Conservation (phyloP, 441 rosid genomes). For the Populus hybrid region DNA sequence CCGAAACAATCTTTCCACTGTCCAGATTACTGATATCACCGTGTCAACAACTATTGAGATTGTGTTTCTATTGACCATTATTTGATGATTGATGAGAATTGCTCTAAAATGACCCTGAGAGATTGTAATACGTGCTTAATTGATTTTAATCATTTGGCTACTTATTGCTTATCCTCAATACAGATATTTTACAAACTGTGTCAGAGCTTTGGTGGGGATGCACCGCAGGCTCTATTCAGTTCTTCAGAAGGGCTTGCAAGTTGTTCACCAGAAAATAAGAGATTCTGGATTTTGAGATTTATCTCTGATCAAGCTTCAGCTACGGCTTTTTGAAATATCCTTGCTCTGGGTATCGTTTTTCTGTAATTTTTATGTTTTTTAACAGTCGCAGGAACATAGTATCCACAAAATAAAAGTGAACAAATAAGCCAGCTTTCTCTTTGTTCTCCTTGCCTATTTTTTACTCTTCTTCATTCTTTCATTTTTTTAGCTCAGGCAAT, state of each 20-base stretch:
- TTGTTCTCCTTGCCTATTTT: conserved; percentile 62
- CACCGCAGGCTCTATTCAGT: conserved; percentile 71
- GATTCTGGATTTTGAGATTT: conserved; percentile 59
- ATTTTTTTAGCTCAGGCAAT: conserved; percentile 96
- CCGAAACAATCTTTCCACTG: background rate
- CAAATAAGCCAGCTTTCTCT: conserved; percentile 14
- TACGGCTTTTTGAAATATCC: conserved; percentile 86
- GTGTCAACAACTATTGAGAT: background rate
- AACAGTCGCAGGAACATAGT: background rate
- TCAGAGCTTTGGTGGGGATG: conserved; percentile 97
- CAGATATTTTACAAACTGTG: conserved; percentile 92
- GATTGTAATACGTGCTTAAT: conserved; percentile 7
- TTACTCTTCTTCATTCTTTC: conserved; percentile 86
- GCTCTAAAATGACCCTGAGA: background rate
- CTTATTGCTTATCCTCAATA: conserved; percentile 8
- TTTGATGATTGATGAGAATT: no score
- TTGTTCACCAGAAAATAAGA: conserved; percentile 54
- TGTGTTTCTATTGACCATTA: background rate
- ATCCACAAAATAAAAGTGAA: background rate
- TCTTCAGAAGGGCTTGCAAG: conserved; percentile 74
- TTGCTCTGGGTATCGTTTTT: conserved; percentile 26
- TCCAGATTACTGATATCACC: background rate
- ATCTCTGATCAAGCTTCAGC: conserved; percentile 67
- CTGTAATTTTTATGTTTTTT: conserved; percentile 6
- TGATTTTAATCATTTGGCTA: conserved; percentile 13